Conservation (phyloP, 2,329 filamentous ascomycete genomes). For the Exophiala xenobiotica region DNA sequence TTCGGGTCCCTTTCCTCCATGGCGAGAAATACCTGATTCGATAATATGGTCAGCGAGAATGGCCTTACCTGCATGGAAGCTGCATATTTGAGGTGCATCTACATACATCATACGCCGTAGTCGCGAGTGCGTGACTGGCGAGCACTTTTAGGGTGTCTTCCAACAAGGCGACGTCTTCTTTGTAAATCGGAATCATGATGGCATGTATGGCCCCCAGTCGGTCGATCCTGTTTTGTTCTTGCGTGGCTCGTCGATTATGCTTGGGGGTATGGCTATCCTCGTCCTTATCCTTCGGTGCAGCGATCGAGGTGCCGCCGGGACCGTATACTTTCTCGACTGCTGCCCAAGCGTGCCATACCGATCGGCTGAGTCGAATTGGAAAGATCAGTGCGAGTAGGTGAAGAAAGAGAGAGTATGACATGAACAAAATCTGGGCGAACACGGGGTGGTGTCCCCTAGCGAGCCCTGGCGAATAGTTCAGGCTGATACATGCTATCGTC, state of each 20-base stretch:
- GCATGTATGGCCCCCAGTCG: neutral
- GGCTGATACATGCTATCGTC: no score
- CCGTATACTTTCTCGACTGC: slow-evolving; percentile 26
- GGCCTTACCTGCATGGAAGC: slow-evolving; percentile 8
- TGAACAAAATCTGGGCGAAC: slow-evolving; percentile 47
- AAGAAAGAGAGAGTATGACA: slow-evolving; percentile 65
- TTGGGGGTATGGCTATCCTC: slow-evolving; percentile 41
- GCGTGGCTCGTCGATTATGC: no score
- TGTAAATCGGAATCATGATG: slow-evolving; percentile 72
- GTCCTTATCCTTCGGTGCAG: slow-evolving; percentile 14
- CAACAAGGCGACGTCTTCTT: slow-evolving; percentile 68
- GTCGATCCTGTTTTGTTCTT: slow-evolving; percentile 42
- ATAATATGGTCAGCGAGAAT: no score
- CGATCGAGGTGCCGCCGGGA: no score
- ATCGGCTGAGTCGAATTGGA: slow-evolving; percentile 47
- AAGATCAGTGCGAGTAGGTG: slow-evolving; percentile 65
- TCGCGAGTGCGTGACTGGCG: slow-evolving; percentile 64
- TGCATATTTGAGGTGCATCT: neutral
- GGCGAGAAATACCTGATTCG: slow-evolving; percentile 69
- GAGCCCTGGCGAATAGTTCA: no score
- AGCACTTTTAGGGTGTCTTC: slow-evolving; percentile 68
- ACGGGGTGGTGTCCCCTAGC: no score
- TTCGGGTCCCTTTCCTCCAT: slow-evolving; percentile 69
- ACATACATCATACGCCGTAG: slow-evolving; percentile 60
- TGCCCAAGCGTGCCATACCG: slow-evolving; percentile 44